phyloP scores from a whole-genome alignment of 805 yeast species.

The Yarrowia deformans region DNA sequence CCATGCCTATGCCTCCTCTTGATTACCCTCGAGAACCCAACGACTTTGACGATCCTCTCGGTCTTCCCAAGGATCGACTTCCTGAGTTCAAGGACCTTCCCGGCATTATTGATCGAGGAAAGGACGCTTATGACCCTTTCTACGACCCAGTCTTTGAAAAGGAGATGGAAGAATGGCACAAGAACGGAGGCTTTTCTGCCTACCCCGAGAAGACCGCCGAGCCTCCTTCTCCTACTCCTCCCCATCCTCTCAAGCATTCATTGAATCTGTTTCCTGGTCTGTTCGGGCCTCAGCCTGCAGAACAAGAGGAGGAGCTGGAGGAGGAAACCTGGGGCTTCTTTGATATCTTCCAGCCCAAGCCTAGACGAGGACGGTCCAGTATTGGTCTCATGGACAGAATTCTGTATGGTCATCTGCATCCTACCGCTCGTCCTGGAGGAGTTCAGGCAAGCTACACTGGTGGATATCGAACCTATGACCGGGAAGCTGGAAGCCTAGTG shows the following conservation, averaged over 20 bases:
- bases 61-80: slow-evolving; percentile 8
- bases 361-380: slow-evolving; percentile 7
- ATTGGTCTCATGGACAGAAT: slow-evolving; percentile 4
- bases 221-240: not conserved
- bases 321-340: slow-evolving; percentile 26
- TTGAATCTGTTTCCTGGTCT: not conserved
- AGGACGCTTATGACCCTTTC: slow-evolving; percentile 7
- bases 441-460: slow-evolving; percentile 1
- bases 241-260: slow-evolving; percentile 16
- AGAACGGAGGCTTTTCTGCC: not conserved
- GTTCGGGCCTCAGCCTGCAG: not conserved
- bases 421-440: slow-evolving; percentile 16
- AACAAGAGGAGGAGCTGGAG: not conserved
- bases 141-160: slow-evolving; percentile 21
- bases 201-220: not conserved
- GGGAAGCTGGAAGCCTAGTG: not conserved
- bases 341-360: slow-evolving; percentile 21
- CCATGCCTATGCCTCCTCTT: slow-evolving; percentile 24
- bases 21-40: slow-evolving; percentile 17
- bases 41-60: slow-evolving; percentile 28
- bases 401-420: slow-evolving; percentile 6
- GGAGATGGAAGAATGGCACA: slow-evolving; percentile 9
- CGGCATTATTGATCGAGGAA: not conserved
- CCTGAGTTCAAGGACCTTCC: slow-evolving; percentile 3
- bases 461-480: slow-evolving; percentile 8